Evolutionary conservation across 2,329 filamentous ascomycete species (phyloP).

Genomic region (Chaetomiaceae sp.): DNA sequence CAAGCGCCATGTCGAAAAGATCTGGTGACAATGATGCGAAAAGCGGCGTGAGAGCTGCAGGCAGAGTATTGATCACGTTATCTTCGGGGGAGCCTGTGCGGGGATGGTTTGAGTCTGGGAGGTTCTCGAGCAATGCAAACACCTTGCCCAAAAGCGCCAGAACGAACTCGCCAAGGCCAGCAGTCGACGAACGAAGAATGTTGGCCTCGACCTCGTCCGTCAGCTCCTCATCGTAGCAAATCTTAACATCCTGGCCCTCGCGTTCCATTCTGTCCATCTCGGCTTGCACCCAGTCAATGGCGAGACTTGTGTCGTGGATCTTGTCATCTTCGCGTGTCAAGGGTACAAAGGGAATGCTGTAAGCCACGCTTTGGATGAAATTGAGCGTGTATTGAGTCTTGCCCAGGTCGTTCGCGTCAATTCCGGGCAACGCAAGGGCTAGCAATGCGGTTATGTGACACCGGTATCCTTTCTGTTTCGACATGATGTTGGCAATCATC

Average conservation of each 20-base stretch:
- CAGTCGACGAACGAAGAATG: conserved; percentile 89
- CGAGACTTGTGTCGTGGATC: conserved; percentile 69
- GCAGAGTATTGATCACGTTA: conserved; percentile 92
- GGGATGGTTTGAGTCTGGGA: conserved; percentile 84
- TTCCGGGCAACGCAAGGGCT: conserved; percentile 88
- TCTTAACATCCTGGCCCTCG: conserved; percentile 76
- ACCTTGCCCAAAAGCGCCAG: conserved; percentile 87
- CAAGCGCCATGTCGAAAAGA: conserved; percentile 84
- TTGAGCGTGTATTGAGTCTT: conserved; percentile 93
- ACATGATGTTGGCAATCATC: conserved; percentile 86
- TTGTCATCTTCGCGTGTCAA: conserved; percentile 65
- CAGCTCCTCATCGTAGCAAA: conserved; percentile 80
- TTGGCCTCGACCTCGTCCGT: conserved; percentile 80
- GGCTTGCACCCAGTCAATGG: conserved; percentile 87
- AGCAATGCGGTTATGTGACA: conserved; percentile 93
- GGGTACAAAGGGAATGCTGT: conserved; percentile 89
- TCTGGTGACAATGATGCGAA: conserved; percentile 89
- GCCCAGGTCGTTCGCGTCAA: conserved; percentile 95
- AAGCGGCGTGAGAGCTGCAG: conserved; percentile 83
- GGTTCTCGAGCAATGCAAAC: conserved; percentile 90
- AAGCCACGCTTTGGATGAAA: conserved; percentile 92
- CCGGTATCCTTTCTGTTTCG: conserved; percentile 88
- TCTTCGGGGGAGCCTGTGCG: conserved; percentile 92
- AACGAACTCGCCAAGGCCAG: conserved; percentile 88
- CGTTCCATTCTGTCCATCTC: conserved; percentile 93